A percentile compares a stretch with the other conserved stretches of the same genome.
Conservation (phyloP, 164 flowering plant species). For the Vitis amurensis region DNA sequence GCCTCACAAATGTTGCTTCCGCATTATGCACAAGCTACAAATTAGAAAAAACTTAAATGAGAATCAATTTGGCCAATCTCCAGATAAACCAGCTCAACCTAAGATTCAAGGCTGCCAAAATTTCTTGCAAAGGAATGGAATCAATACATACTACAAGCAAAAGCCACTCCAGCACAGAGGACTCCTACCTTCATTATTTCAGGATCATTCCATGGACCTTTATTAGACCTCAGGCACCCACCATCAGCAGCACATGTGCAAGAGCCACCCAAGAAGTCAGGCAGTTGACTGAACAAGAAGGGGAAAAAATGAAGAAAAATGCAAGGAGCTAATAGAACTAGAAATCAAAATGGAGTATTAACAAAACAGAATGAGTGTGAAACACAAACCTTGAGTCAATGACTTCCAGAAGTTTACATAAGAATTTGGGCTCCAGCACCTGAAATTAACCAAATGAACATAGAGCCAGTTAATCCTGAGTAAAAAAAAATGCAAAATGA, state of each 20-base stretch:
- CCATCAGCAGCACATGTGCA: slow-evolving; percentile 78
- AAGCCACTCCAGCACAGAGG: background rate
- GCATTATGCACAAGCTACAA: slow-evolving; percentile 67
- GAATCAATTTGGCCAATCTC: background rate
- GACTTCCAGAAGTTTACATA: slow-evolving; percentile 63
- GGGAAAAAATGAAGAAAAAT: slow-evolving; percentile 4
- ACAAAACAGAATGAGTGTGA: background rate
- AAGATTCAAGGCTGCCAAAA: background rate
- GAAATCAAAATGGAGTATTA: background rate
- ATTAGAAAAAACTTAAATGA: slow-evolving; percentile 8
- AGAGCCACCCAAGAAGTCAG: slow-evolving; percentile 94
- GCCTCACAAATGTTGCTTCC: slow-evolving; percentile 57
- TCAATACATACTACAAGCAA: background rate
- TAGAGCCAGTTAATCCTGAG: slow-evolving; percentile 1
- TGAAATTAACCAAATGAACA: slow-evolving; percentile 21
- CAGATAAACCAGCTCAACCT: background rate
- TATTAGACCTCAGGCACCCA: slow-evolving; percentile 84
- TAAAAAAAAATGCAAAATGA: background rate
- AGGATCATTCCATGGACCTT: slow-evolving; percentile 95
- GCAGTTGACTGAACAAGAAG: slow-evolving; percentile 68
- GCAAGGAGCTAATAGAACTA: background rate
- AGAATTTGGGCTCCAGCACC: slow-evolving; percentile 79
- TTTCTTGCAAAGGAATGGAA: background rate
- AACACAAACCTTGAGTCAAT: slow-evolving; percentile 70
- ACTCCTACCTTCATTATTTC: slow-evolving; percentile 73